Percentiles rank a stretch among this genome's conserved stretches.
Evolutionary conservation across 2,329 filamentous ascomycete genomes (phyloP).

Genomic region (Paecilomyces formosus): DNA sequence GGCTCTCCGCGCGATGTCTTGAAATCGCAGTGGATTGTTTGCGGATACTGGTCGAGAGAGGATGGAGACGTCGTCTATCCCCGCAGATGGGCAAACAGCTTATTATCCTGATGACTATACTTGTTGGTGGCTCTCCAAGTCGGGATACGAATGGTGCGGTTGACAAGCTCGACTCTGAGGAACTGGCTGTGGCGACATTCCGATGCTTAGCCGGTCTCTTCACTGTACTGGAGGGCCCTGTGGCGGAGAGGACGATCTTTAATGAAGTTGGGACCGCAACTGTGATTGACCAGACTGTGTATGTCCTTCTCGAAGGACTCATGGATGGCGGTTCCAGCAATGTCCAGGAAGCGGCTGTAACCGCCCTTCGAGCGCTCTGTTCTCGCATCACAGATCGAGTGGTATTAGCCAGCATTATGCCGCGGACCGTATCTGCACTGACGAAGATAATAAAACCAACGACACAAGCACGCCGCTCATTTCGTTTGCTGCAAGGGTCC

Average conservation of each 20-base stretch:
- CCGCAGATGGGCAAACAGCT: slow-evolving; percentile 73
- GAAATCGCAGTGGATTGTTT: slow-evolving; percentile 74
- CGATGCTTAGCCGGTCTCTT: slow-evolving; percentile 63
- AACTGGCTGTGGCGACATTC: slow-evolving; percentile 66
- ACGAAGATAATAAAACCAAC: slow-evolving; percentile 67
- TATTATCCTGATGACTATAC: slow-evolving; percentile 73
- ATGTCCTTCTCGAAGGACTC: slow-evolving; percentile 69
- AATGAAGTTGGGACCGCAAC: slow-evolving; percentile 58
- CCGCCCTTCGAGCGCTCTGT: slow-evolving; percentile 57
- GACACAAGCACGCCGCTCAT: slow-evolving; percentile 52
- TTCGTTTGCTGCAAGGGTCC: slow-evolving; percentile 56
- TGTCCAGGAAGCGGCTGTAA: slow-evolving; percentile 65
- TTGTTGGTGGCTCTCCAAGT: slow-evolving; percentile 65
- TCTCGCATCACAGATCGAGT: slow-evolving; percentile 60
- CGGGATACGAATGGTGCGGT: slow-evolving; percentile 28
- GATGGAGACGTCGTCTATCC: slow-evolving; percentile 69
- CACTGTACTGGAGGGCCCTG: slow-evolving; percentile 44
- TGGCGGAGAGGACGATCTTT: slow-evolving; percentile 36
- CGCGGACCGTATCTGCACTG: slow-evolving; percentile 76
- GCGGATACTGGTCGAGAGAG: slow-evolving; percentile 62
- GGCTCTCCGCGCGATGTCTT: slow-evolving; percentile 59
- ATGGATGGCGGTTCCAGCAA: slow-evolving; percentile 55
- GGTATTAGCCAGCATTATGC: slow-evolving; percentile 78
- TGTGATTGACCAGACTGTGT: slow-evolving; percentile 72
- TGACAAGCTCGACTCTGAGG: slow-evolving; percentile 50